Evolutionary conservation across 2,329 filamentous ascomycete genomes (phyloP).

Genomic region (Diaporthe citri): DNA sequence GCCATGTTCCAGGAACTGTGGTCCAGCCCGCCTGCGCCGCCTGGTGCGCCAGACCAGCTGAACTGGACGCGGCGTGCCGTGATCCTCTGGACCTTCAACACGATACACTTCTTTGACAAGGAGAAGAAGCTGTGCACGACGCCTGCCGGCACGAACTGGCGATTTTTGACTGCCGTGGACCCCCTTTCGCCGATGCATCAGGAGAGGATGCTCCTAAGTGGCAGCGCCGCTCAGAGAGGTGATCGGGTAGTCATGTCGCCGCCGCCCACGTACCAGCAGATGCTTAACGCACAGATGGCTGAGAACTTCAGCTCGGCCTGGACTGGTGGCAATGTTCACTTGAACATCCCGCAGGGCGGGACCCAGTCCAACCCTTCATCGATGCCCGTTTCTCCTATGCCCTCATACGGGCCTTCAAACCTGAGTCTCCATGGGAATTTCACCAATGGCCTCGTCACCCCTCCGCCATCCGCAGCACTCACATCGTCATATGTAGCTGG

Average conservation of each 20-base stretch:
- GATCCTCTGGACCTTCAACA: conserved; percentile 74
- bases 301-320: conserved; percentile 67
- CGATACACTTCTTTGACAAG: conserved; percentile 59
- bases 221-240: conserved; percentile 44
- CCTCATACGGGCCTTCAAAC: conserved; percentile 37
- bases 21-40: conserved; percentile 61
- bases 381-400: conserved; percentile 37
- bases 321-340: conserved; percentile 49
- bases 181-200: conserved; percentile 71
- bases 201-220: conserved; percentile 56
- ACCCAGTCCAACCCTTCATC: conserved; percentile 36
- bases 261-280: conserved; percentile 63
- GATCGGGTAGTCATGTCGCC: conserved; percentile 66
- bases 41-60: conserved; percentile 44
- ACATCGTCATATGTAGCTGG: conserved; percentile 59
- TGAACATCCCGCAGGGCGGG: conserved; percentile 15
- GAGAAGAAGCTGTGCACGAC: conserved; percentile 60
- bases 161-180: conserved; percentile 72
- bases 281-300: conserved; percentile 67
- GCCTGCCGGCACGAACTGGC: conserved; percentile 69
- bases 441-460: conserved; percentile 66
- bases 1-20: conserved; percentile 78
- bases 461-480: conserved; percentile 67
- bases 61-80: conserved; percentile 70
- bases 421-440: conserved; percentile 63